Percentiles rank a stretch among this genome's conserved stretches.
phyloP scores from a whole-genome alignment of 2,329 filamentous ascomycete species.

The Colletotrichum tamarilloi region DNA sequence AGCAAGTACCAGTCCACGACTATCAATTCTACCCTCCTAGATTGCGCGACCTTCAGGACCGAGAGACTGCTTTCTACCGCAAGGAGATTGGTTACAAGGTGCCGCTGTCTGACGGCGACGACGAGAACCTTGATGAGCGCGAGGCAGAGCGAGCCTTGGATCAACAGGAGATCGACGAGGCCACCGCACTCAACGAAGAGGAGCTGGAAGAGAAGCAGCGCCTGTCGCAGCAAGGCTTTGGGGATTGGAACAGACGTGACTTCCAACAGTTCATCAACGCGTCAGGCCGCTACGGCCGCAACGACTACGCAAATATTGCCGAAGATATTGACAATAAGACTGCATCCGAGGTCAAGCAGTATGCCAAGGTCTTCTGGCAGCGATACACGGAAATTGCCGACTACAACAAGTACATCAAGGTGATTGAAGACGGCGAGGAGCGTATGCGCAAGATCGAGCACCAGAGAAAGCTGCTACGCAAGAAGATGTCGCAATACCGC shows the following conservation, averaged over 20 bases:
- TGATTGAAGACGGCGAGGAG: conserved; percentile 94
- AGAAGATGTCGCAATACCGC: conserved; percentile 97
- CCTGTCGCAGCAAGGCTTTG: conserved; percentile 87
- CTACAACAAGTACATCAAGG: conserved; percentile 86
- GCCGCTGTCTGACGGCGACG: conserved; percentile 86
- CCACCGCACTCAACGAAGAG: conserved; percentile 86
- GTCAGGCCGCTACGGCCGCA: conserved; percentile 90
- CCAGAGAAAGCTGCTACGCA: conserved; percentile 90
- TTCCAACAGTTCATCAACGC: conserved; percentile 99
- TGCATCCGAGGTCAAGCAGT: conserved; percentile 85
- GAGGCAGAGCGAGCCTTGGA: conserved; percentile 89
- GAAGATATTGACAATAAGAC: conserved; percentile 93
- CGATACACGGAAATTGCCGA: conserved; percentile 91
- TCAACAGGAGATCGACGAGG: conserved; percentile 93
- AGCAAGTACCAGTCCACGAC: conserved; percentile 91
- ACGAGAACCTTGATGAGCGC: conserved; percentile 86
- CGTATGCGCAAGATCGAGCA: conserved; percentile 89
- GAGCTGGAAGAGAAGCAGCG: conserved; percentile 88
- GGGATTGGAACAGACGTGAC: conserved; percentile 95
- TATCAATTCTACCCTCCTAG: conserved; percentile 95
- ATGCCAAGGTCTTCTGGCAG: conserved; percentile 97
- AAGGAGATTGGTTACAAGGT: conserved; percentile 98
- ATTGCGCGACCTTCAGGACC: conserved; percentile 90
- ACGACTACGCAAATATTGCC: conserved; percentile 86
- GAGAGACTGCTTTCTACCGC: conserved; percentile 94